phyloP scores from a whole-genome alignment of 495 filamentous ascomycete species.

The Penicillium goetzii region DNA sequence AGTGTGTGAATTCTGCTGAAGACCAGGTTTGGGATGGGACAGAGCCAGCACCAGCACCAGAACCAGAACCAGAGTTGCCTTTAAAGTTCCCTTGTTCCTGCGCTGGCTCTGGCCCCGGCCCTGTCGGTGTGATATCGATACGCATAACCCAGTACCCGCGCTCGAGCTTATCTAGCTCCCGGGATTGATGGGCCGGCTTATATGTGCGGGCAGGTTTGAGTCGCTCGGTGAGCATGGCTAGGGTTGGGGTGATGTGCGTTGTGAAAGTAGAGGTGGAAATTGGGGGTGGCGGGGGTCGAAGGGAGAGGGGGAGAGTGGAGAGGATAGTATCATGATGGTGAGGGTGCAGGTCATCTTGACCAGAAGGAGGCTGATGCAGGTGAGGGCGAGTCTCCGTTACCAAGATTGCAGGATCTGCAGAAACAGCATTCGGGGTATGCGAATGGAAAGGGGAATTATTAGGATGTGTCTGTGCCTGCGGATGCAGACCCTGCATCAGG shows the following conservation, averaged over 20 bases:
- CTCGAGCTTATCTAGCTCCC: constrained; percentile 59
- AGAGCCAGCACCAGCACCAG: not conserved
- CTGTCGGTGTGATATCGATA: constrained; percentile 32
- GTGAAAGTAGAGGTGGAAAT: constrained; percentile 44
- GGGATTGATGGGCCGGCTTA: constrained; percentile 52
- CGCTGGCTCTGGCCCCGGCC: not conserved
- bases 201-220: constrained; percentile 55
- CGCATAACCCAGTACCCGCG: constrained; percentile 70
- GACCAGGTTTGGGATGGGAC: not conserved
- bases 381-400: not conserved
- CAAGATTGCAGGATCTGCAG: not conserved
- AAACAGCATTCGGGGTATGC: not conserved
- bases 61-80: not conserved
- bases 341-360: not conserved
- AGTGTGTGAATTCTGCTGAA: constrained; percentile 39
- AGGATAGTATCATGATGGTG: not conserved
- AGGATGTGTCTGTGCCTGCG: not conserved
- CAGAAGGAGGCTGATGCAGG: not conserved
- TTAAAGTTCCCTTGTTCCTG: not conserved
- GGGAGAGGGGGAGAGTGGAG: constrained; percentile 36
- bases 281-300: constrained; percentile 50
- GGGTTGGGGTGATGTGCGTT: constrained; percentile 58
- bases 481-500: not conserved
- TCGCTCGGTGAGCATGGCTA: constrained; percentile 55
- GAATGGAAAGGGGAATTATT: not conserved